phyloP scores from a whole-genome alignment of 1,284 basidiomycete species.

The Amylostereum chailletii region DNA sequence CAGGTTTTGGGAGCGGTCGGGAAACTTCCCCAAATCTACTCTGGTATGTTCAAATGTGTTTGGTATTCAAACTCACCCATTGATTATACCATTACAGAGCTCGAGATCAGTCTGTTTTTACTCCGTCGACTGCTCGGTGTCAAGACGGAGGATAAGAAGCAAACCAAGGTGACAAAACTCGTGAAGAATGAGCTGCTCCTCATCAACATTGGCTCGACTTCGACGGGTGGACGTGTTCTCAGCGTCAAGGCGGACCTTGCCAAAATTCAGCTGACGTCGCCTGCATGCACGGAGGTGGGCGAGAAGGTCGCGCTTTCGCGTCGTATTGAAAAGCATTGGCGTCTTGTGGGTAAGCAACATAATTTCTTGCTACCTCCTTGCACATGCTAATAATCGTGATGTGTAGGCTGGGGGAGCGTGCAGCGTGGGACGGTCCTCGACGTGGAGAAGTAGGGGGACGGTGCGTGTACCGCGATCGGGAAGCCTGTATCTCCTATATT shows the following conservation, averaged over 20 bases:
- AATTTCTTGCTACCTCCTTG: not conserved
- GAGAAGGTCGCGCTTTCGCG: slow-evolving; percentile 93
- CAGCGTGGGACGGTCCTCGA: slow-evolving; percentile 48
- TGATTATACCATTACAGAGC: slow-evolving; percentile 35
- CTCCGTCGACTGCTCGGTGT: slow-evolving; percentile 95
- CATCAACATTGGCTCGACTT: slow-evolving; percentile 92
- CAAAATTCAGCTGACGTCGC: slow-evolving; percentile 86
- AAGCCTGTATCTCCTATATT: no score
- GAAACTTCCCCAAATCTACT: slow-evolving; percentile 89
- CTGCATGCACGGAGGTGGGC: slow-evolving; percentile 89
- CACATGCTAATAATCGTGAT: slow-evolving; percentile 1
- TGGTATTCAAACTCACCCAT: not conserved
- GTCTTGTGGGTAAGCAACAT: slow-evolving; percentile 60
- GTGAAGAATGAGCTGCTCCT: slow-evolving; percentile 89
- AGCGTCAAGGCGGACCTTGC: slow-evolving; percentile 89
- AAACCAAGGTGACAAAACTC: slow-evolving; percentile 92
- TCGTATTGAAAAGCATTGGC: slow-evolving; percentile 97
- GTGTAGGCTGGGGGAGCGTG: slow-evolving; percentile 47
- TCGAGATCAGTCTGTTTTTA: slow-evolving; percentile 89
- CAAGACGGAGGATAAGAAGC: slow-evolving; percentile 97
- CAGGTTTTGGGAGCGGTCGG: slow-evolving; percentile 94
- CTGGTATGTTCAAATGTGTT: slow-evolving; percentile 41
- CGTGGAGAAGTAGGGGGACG: slow-evolving; percentile 26
- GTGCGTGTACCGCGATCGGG: no score
- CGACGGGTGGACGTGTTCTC: slow-evolving; percentile 87